These are phyloP conservation scores for Exophiala sp. DNA, from an alignment of 2,329 filamentous ascomycete species.

Conservation along the genomic window DNA sequence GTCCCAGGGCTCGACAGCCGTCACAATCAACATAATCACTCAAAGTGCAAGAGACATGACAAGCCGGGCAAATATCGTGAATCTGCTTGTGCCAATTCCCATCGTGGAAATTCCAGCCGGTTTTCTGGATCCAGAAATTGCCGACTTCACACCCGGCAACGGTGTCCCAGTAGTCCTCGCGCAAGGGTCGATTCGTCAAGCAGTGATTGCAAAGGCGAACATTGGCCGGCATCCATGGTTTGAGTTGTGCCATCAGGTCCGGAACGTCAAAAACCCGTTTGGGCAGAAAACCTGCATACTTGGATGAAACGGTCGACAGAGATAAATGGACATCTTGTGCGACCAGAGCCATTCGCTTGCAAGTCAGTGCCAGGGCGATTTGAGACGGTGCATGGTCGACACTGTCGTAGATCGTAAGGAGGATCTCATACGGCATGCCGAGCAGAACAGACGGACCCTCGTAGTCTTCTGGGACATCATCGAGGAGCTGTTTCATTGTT, in stretches of 20 bases:
- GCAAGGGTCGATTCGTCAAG: constrained; percentile 25
- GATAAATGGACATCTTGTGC: constrained; percentile 20
- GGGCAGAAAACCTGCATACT: constrained; percentile 28
- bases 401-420: constrained; percentile 23
- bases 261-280: constrained; percentile 27
- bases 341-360: constrained; percentile 26
- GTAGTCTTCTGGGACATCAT: background rate
- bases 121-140: constrained; percentile 27
- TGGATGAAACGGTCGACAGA: constrained; percentile 22
- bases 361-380: constrained; percentile 27
- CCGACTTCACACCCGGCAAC: constrained; percentile 22
- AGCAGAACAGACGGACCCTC: constrained; percentile 15
- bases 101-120: constrained; percentile 25
- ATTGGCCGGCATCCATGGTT: constrained; percentile 23
- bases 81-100: constrained; percentile 27
- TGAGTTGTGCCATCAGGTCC: constrained; percentile 25
- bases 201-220: constrained; percentile 28
- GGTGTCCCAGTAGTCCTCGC: constrained; percentile 23
- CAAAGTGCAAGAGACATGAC: constrained; percentile 25
- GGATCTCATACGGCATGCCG: constrained; percentile 26
- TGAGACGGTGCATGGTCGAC: constrained; percentile 26
- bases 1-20: constrained; percentile 27
- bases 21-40: constrained; percentile 28
- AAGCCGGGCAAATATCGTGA: constrained; percentile 28
- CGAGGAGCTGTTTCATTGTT: constrained; percentile 6